Conservation (phyloP, 345 rosid genomes). For the Heritiera littoralis region DNA sequence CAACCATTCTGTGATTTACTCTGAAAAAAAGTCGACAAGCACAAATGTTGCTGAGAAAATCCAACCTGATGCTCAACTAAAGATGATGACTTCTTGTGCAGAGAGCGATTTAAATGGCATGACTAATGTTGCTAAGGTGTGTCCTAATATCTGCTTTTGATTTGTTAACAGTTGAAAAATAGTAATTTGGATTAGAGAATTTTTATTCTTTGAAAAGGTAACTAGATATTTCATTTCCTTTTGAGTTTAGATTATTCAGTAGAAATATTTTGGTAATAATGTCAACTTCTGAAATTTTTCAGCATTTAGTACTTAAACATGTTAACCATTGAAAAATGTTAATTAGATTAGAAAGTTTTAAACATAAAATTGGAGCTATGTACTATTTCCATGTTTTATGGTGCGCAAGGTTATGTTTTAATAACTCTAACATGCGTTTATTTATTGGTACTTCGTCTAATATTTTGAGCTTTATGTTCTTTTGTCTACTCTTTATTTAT, state of each 20-base stretch:
- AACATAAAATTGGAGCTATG: neutral
- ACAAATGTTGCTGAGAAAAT: conserved; percentile 15
- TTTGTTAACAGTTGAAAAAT: too few relatives aligned
- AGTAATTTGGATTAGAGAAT: neutral
- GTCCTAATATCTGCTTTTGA: neutral
- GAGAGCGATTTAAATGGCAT: conserved; percentile 24
- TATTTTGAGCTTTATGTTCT: neutral
- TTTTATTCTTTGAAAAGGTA: neutral
- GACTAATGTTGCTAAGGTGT: conserved; percentile 8
- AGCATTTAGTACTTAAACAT: neutral
- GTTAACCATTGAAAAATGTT: neutral
- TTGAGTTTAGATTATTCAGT: neutral
- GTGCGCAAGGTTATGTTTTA: neutral
- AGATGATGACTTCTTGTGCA: conserved; percentile 16
- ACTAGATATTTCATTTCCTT: neutral
- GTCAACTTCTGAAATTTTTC: neutral
- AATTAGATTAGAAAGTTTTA: neutral
- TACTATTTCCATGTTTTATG: neutral
- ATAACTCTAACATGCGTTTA: neutral
- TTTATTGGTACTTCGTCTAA: neutral
- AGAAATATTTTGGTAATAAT: neutral
- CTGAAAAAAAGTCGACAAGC: conserved; percentile 18
- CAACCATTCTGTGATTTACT: neutral
- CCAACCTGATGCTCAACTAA: conserved; percentile 22
- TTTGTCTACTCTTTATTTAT: neutral